phyloP scores from a whole-genome alignment of 2,329 filamentous ascomycete species.

The Aurifilum marmelostoma region DNA sequence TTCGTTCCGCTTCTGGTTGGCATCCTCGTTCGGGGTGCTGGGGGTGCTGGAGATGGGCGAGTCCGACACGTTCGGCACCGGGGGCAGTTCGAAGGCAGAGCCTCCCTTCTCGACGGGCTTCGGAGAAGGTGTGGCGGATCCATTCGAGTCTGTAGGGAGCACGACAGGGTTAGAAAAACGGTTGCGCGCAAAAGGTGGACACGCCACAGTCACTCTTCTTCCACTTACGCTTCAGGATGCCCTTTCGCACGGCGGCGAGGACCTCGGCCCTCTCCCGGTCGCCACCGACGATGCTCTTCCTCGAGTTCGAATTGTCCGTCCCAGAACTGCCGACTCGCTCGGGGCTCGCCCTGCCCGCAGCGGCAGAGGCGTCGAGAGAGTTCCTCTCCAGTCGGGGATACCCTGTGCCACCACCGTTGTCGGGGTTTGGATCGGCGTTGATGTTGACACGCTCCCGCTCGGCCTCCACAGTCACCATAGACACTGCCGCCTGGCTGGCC shows the following conservation, averaged over 20 bases:
- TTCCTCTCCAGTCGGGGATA: slow-evolving; percentile 86
- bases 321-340: slow-evolving; percentile 61
- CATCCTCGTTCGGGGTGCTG: slow-evolving; percentile 83
- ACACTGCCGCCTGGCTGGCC: slow-evolving; percentile 80
- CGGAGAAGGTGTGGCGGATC: slow-evolving; percentile 69
- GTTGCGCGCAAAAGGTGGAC: slow-evolving; percentile 20
- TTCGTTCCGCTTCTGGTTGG: slow-evolving; percentile 67
- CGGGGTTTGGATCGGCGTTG: slow-evolving; percentile 68
- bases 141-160: slow-evolving; percentile 63
- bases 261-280: slow-evolving; percentile 91
- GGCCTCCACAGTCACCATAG: slow-evolving; percentile 94
- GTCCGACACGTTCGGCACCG: slow-evolving; percentile 68
- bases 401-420: slow-evolving; percentile 72
- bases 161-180: slow-evolving; percentile 28
- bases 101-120: slow-evolving; percentile 61
- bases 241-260: slow-evolving; percentile 89
- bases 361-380: slow-evolving; percentile 69
- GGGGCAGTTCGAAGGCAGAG: slow-evolving; percentile 60
- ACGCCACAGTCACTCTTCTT: background rate
- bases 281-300: slow-evolving; percentile 89
- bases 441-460: slow-evolving; percentile 84
- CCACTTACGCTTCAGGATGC: slow-evolving; percentile 84
- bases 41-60: slow-evolving; percentile 85
- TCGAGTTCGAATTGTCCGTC: slow-evolving; percentile 64
- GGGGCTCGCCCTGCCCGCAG: slow-evolving; percentile 43